Base-by-base conservation (phyloP, 768 basidiomycete species). In the Tephrocybe sp. region DNA sequence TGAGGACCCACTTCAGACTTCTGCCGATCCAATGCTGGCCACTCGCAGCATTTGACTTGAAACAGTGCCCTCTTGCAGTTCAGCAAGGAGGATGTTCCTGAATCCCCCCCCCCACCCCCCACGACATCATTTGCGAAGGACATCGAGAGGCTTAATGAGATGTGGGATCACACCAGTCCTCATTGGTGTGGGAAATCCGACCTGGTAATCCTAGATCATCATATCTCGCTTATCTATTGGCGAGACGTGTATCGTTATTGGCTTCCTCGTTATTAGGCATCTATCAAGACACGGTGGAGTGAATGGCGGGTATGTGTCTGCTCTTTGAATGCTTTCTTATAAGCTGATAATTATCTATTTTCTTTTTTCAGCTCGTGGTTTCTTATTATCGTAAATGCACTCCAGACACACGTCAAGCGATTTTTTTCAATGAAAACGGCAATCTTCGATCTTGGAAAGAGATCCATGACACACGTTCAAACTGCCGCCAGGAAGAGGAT, bases 81-180 rank as follows among this genome's bases (percentile, higher is more conserved):
- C 47, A 48, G 51, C 1, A 53, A 59, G 42, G 33, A 30, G 1
- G 60, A 61, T 13, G 41, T 67, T 14, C 60, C 62, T 30, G 48
- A 45, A 33, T 62, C 63, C n/a, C 62, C 65, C 1, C 54, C 60
- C 0, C 17, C 60, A 11, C 55, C 56, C 11, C 67, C 65, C 35
- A 51, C 55, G 42, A 60, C 47, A 48, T 65, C 11, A 46, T 55
- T 5, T 20, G 39, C 4, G n/a, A n/a, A n/a, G n/a, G n/a, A n/a
- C n/a, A n/a, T n/a, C n/a, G n/a, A n/a, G n/a, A n/a, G n/a, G n/a
- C 52, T 69, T 26, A 58, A 62, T 31, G 19, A 5, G 2, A 66
- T 63, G 55, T 69, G 66, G 68, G 63, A 65, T 44, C 63, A 68
- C 52, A 54, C 44, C 9, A 51, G 56, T 2, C 36, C 38, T 2